phyloP scores from a whole-genome alignment of 495 filamentous ascomycete species.

The Xylaria bambusicola region DNA sequence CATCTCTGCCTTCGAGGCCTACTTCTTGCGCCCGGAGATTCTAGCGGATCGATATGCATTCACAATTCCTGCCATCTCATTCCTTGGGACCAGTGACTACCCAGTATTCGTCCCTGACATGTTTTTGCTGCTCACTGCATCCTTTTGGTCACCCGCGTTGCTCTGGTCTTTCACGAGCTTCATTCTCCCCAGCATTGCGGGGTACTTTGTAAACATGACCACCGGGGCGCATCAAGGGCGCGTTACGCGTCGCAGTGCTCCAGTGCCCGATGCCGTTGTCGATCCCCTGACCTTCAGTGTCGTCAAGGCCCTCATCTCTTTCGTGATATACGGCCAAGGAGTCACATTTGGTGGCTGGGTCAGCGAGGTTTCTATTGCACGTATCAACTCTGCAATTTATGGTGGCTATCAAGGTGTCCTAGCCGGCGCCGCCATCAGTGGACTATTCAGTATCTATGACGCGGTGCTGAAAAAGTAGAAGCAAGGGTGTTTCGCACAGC shows the following conservation, averaged over 20 bases:
- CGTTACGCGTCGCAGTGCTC: constrained; percentile 34
- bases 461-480: constrained; percentile 73
- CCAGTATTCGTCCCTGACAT: constrained; percentile 74
- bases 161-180: constrained; percentile 77
- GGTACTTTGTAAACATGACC: constrained; percentile 87
- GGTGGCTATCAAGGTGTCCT: constrained; percentile 71
- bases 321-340: constrained; percentile 73
- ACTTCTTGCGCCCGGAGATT: constrained; percentile 59
- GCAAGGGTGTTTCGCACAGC: not conserved
- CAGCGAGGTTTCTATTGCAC: constrained; percentile 55
- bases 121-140: constrained; percentile 71
- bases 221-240: constrained; percentile 34
- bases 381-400: constrained; percentile 66
- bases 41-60: constrained; percentile 70
- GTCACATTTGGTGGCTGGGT: constrained; percentile 66
- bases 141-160: constrained; percentile 80
- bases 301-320: constrained; percentile 76
- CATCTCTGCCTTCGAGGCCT: constrained; percentile 65
- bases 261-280: constrained; percentile 53
- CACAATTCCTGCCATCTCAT: constrained; percentile 62
- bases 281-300: constrained; percentile 91
- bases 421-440: constrained; percentile 69
- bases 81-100: constrained; percentile 50
- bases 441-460: constrained; percentile 75
- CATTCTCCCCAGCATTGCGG: constrained; percentile 65